Base-by-base conservation (phyloP, 345 rosid genomes). In the Erucastrum elatum region DNA sequence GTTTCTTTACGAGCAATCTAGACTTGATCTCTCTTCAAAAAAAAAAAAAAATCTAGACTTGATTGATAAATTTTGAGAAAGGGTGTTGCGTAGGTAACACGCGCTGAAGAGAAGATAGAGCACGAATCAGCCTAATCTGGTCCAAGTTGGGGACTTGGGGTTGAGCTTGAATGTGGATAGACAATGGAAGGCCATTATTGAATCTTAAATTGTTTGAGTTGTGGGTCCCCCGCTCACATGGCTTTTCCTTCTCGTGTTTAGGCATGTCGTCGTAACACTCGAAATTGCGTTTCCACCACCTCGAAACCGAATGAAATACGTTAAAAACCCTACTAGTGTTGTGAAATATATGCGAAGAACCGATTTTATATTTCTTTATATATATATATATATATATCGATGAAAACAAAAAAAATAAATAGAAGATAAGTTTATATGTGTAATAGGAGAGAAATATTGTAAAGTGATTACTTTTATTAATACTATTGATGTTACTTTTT, bases 111-210 rank as follows among this genome's bases (percentile, higher is more conserved):
- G 12, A 39, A 3, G 39, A 15, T 17, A 61, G 37, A 59, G 67
- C 29, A 66, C 41, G 44, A 16, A 29, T 12, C 1, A 67, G 63
- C 58, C 56, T 35, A 64, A 70, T 4, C 58, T 70, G 66, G 81
- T 70, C 75, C 75, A 77, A 77, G 75, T 77, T 70, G 80, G 53
- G n/a, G n/a, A n/a, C n/a, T n/a, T n/a, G n/a, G n/a, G 66, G 17
- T 44, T 39, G 46, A 39, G 9, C 46, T 75, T 15, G 72, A 66
- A 60, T 55, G 64, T 8, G 44, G 72, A 76, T 76, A 76, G 70
- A 69, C 64, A 11, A 5, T 56, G 66, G 60, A 66, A 13, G 37
- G 74, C 44, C 68, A 10, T 33, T 10, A 27, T 66, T 75, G 65
- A 66, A 75, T 66, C 71, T 55, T 66, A 58, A 35, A 39, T 75